These are phyloP conservation scores for Coemansia sp. DNA, from an alignment of 371 early-diverging fungal species.

Conservation along the genomic window DNA sequence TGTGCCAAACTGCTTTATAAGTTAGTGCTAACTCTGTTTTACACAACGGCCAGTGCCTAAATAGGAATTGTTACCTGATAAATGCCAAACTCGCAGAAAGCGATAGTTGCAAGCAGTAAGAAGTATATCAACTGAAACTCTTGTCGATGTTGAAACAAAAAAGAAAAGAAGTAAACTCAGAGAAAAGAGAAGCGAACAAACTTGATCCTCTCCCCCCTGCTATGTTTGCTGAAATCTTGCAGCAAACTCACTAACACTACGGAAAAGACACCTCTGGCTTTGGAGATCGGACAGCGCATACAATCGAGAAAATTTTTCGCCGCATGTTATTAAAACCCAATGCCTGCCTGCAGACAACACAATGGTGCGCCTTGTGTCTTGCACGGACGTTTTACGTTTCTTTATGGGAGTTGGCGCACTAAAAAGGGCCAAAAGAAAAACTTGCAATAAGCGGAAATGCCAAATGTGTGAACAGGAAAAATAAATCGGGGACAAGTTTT, in stretches of 20 bases:
- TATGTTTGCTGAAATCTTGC: neutral
- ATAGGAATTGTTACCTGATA: constrained; percentile 1
- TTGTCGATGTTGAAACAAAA: neutral
- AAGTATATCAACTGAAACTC: no score
- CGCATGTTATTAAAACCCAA: neutral
- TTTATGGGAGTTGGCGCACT: neutral
- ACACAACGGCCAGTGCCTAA: neutral
- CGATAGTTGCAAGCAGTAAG: no score
- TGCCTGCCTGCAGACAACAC: constrained; percentile 1
- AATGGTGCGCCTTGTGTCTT: neutral
- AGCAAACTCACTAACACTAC: neutral
- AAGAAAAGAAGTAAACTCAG: neutral
- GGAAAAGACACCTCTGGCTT: neutral
- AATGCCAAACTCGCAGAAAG: no score
- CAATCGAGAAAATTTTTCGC: constrained; percentile 10
- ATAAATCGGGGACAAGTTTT: neutral
- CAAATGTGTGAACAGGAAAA: neutral
- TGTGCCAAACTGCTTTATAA: neutral
- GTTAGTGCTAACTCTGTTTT: no score
- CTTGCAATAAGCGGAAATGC: neutral
- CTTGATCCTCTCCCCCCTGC: neutral
- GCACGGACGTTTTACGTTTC: neutral
- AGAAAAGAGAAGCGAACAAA: neutral
- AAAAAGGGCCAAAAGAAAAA: neutral
- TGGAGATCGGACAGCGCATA: neutral